Percentiles rank a stretch among this genome's conserved stretches.
phyloP scores from a whole-genome alignment of 2,329 filamentous ascomycete genomes.

The Xylaria sp. region DNA sequence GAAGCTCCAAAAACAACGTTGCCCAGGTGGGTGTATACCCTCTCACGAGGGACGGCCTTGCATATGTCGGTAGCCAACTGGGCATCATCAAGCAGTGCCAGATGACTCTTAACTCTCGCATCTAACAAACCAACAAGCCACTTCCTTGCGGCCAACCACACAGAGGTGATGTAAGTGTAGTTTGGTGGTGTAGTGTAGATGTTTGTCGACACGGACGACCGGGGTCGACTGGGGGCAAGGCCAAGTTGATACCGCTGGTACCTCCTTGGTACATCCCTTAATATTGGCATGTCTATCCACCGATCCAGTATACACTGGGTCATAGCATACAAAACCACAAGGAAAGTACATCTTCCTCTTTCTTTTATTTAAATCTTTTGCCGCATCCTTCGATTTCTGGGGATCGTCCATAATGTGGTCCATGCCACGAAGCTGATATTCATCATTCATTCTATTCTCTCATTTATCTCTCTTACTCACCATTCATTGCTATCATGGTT shows the following conservation, averaged over 20 bases:
- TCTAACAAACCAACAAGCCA: slow-evolving; percentile 2
- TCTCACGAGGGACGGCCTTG: slow-evolving; percentile 30
- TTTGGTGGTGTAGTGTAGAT: neutral
- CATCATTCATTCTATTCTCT: slow-evolving; percentile 31
- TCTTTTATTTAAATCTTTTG: slow-evolving; percentile 26
- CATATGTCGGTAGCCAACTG: slow-evolving; percentile 27
- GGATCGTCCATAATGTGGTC: slow-evolving; percentile 24
- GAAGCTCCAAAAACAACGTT: slow-evolving; percentile 28
- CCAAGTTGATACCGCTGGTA: slow-evolving; percentile 21
- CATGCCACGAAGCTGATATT: slow-evolving; percentile 18
- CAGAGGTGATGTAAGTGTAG: no score
- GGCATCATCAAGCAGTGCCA: slow-evolving; percentile 24
- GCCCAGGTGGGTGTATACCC: slow-evolving; percentile 11
- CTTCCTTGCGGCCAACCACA: slow-evolving; percentile 5
- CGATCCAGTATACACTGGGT: neutral
- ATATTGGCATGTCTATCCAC: slow-evolving; percentile 11
- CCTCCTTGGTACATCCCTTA: slow-evolving; percentile 27
- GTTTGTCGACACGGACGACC: slow-evolving; percentile 5
- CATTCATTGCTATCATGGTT: slow-evolving; percentile 46
- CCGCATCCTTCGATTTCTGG: slow-evolving; percentile 15
- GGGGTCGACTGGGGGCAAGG: slow-evolving; percentile 15
- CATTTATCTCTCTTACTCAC: slow-evolving; percentile 5
- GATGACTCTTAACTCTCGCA: slow-evolving; percentile 27
- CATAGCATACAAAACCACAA: slow-evolving; percentile 5
- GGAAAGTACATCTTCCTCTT: slow-evolving; percentile 14